Conservation (phyloP, 2,329 filamentous ascomycete genomes). For the Hypoxylon rubiginosum region DNA sequence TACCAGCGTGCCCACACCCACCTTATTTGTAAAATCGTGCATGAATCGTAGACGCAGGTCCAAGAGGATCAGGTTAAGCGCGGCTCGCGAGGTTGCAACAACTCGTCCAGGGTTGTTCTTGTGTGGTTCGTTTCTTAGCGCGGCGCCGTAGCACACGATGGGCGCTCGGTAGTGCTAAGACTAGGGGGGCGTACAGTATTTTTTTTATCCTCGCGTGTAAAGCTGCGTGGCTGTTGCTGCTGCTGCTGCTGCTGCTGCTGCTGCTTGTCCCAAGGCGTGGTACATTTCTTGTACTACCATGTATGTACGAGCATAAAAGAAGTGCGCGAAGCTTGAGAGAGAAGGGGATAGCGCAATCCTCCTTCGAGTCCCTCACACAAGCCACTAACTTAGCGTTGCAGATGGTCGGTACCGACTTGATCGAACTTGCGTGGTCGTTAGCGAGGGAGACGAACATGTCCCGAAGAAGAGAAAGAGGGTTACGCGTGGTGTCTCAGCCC, state of each 20-base stretch:
- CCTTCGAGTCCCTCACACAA: background rate
- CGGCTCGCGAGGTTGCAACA: slow-evolving; percentile 44
- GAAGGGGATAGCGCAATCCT: background rate
- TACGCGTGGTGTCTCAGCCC: slow-evolving; percentile 30
- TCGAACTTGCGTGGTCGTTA: slow-evolving; percentile 14
- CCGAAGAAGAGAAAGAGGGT: slow-evolving; percentile 21
- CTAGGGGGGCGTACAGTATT: slow-evolving; percentile 2
- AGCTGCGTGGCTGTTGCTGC: no score
- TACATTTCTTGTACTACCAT: slow-evolving; percentile 5
- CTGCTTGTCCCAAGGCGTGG: background rate
- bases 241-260: no score
- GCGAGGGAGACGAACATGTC: slow-evolving; percentile 15
- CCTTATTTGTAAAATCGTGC: slow-evolving; percentile 46
- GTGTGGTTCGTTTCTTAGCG: slow-evolving; percentile 36
- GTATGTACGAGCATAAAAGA: background rate
- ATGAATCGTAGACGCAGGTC: slow-evolving; percentile 58
- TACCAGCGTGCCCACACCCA: slow-evolving; percentile 21
- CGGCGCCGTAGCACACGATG: slow-evolving; percentile 28
- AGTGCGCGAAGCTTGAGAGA: background rate
- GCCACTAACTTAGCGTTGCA: slow-evolving; percentile 18
- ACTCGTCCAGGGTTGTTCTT: slow-evolving; percentile 28
- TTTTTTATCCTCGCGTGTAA: slow-evolving; percentile 4
- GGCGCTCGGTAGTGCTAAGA: slow-evolving; percentile 28
- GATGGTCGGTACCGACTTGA: slow-evolving; percentile 14
- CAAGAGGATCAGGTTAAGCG: slow-evolving; percentile 58